These are phyloP conservation scores for Agastache rugosa DNA, from an alignment of 257 asterid genomes.

Conservation along the genomic window DNA sequence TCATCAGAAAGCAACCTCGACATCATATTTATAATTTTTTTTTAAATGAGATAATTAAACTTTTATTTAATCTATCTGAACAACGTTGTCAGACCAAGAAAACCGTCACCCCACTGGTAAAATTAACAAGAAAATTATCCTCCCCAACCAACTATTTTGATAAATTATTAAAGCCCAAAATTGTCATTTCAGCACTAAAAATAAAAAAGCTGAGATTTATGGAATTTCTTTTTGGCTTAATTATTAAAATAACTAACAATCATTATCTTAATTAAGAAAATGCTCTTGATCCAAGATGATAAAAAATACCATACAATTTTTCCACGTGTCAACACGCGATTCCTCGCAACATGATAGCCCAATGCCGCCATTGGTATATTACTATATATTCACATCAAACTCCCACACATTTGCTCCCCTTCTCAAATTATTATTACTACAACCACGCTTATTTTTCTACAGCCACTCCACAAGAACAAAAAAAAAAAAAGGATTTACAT, in stretches of 20 bases:
- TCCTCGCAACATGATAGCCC: constrained; percentile 35
- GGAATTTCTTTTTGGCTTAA: neutral
- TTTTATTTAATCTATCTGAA: neutral
- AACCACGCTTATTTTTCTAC: constrained; percentile 15
- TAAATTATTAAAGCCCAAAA: constrained; percentile 36
- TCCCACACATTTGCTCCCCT: constrained; percentile 47
- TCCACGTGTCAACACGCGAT: constrained; percentile 53
- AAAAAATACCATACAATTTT: constrained; percentile 7
- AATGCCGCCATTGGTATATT: constrained; percentile 36
- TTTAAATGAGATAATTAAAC: neutral
- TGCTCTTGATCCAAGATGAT: constrained; percentile 65
- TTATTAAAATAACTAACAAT: constrained; percentile 9
- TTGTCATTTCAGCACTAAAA: constrained; percentile 31
- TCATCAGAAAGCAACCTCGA: no score
- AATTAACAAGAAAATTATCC: constrained; percentile 19
- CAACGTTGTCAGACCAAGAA: constrained; percentile 16
- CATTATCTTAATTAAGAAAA: constrained; percentile 52
- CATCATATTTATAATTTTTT: no score
- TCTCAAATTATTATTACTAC: constrained; percentile 6
- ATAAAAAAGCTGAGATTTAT: constrained; percentile 10
- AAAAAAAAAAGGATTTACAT: neutral
- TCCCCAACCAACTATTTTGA: constrained; percentile 25
- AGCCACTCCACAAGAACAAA: neutral
- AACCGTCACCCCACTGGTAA: constrained; percentile 14
- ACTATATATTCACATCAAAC: constrained; percentile 28